Base-by-base conservation (phyloP, 1,284 basidiomycete species). In the Boletus sp. region DNA sequence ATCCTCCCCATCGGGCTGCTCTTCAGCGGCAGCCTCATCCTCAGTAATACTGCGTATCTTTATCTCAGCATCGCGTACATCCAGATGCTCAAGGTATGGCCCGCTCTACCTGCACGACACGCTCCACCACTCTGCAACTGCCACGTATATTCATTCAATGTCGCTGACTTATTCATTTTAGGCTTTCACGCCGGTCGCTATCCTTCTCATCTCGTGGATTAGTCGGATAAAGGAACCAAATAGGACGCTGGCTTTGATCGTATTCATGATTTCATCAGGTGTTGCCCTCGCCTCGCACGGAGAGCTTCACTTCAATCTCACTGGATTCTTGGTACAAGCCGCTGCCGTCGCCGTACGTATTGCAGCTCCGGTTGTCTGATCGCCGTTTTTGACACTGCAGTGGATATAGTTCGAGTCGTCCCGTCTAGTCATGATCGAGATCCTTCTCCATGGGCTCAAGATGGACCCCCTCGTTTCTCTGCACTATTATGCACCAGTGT, bases 161-260 rank as follows among this genome's bases (percentile, higher is more conserved):
- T 25, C 25, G 16, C 49, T 56, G 12, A 64, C 34, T 17, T 33
- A 5, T n/a, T 17, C 42, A 14, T 30, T 8, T 22, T 38, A 93
- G 88, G 95, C 94, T 8, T 98, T 98, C 73, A 91, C 80, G n/a
- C 93, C 94, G 0, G 94, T 97, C 13, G 91, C 94, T 1, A 96
- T 98, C 59, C 81, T 98, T 27, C 79, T 98, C 56, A 94, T 97
- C 62, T 94, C 93, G 8, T 97, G 94, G 78, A 76, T 81, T 1
- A 91, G 88, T 76, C 85, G 87, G 55, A 84, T 94, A 53, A 87
- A 93, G 66, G 92, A 96, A 53, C 91, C 94, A 6, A 93, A 80
- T 68, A 80, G 80, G 57, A 85, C 81, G 57, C 78, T 96, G 6
- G 82, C 81, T 5, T 61, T 85, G 49, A 96, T 98, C 55, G 89